Base-by-base conservation (phyloP, 208 protist genomes). In the Leishmania major region DNA sequence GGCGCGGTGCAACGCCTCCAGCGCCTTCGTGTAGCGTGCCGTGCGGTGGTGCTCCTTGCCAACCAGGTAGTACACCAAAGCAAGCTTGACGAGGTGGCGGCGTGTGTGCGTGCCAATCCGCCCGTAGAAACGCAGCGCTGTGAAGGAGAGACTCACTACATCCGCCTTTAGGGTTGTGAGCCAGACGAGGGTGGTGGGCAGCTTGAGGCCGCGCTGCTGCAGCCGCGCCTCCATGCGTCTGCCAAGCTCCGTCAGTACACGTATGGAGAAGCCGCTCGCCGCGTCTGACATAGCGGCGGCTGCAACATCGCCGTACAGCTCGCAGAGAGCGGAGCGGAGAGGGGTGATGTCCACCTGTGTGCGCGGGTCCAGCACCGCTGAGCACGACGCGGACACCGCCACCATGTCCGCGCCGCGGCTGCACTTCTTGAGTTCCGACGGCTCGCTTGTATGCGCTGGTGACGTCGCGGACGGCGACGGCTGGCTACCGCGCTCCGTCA, bases 271-370 rank as follows among this genome's bases (percentile, higher is more conserved):
- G 13, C 28, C 79, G 45, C 88, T 90, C 11, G 62, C 74, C 6
- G 76, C 60, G 84, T 95, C 92, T 5, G 91, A 83, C 90, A 97
- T 94, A 17, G 87, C 88, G 43, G 92, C 79, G 37, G 94, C 87
- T 28, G 93, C 89, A 47, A 96, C 78, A 70, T 97, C 94, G 64
- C 92, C 92, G 82, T 93, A 97, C 57, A 95, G 79, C 76, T 97
- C 94, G 70, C 84, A 89, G 60, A 96, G 79, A 4, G 91, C 85
- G 22, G 84, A 73, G 43, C 83, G 77, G 53, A 97, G 89, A 17
- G 80, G 83, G 55, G 79, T 77, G 28, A 88, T 45, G 75, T 92
- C 80, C 31, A 93, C 81, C 59, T 91, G 85, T 60, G 83, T 89
- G 62, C 86, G 83, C 1, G 88, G 85, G 77, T 94, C 89, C 31